These are phyloP conservation scores for Fagopyrum tataricum DNA, from an alignment of 148 eudicot species.

Conservation along the genomic window DNA sequence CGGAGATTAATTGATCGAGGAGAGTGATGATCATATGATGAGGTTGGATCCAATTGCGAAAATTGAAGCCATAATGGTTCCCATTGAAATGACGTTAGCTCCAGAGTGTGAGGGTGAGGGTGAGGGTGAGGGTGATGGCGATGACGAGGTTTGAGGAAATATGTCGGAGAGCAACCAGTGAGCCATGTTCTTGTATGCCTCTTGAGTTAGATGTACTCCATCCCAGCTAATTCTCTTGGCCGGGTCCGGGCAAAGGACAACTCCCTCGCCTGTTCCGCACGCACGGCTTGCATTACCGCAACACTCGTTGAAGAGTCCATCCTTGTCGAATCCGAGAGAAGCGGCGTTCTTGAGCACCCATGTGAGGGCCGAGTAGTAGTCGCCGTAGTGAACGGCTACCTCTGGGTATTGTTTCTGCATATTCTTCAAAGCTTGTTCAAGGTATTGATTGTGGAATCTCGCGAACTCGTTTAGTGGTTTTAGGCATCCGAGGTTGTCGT, in stretches of 20 bases:
- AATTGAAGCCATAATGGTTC: too few relatives aligned
- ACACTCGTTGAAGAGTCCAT: conserved; percentile 22
- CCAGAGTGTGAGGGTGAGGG: too few relatives aligned
- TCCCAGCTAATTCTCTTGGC: conserved; percentile 30
- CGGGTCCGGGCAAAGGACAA: conserved; percentile 18
- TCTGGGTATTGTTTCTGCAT: conserved; percentile 20
- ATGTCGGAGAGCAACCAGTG: conserved; percentile 8
- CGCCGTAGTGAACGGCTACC: conserved; percentile 29
- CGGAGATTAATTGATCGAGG: too few relatives aligned
- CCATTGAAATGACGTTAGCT: too few relatives aligned
- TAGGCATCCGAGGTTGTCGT: conserved; percentile 30
- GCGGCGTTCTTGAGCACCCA: conserved; percentile 9
- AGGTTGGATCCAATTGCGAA: too few relatives aligned
- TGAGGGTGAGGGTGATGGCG: not conserved
- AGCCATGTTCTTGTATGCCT: conserved; percentile 20
- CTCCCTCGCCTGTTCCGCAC: conserved; percentile 25
- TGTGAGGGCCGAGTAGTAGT: conserved; percentile 27
- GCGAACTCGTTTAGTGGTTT: conserved; percentile 26
- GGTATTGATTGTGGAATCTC: conserved; percentile 18
- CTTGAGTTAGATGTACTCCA: conserved; percentile 39
- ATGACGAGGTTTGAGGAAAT: not conserved
- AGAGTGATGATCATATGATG: too few relatives aligned
- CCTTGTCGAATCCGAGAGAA: conserved; percentile 21
- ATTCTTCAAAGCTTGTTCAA: conserved; percentile 17
- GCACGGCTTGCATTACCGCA: conserved; percentile 27